phyloP scores from a whole-genome alignment of 2,329 filamentous ascomycete genomes.

The Mariannaea elegans region DNA sequence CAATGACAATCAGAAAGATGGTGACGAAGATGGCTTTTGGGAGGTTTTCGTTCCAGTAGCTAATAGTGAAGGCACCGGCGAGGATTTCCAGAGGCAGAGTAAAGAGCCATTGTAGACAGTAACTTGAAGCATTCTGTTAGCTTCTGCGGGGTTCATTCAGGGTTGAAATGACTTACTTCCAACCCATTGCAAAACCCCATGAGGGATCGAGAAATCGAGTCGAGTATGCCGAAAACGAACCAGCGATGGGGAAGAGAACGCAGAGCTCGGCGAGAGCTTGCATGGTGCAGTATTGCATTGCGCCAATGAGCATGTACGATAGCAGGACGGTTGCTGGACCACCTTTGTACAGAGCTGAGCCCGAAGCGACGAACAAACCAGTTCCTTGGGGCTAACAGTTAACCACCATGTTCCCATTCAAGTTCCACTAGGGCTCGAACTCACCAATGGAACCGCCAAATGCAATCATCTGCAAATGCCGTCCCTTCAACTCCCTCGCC shows the following conservation, averaged over 20 bases:
- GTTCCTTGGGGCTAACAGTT: slow-evolving; percentile 61
- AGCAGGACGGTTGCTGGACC: slow-evolving; percentile 82
- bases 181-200: slow-evolving; percentile 95
- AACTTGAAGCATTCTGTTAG: slow-evolving; percentile 56
- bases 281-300: slow-evolving; percentile 91
- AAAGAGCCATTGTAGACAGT: slow-evolving; percentile 87
- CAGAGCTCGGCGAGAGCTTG: slow-evolving; percentile 93
- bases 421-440: slow-evolving; percentile 9
- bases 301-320: slow-evolving; percentile 78
- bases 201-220: slow-evolving; percentile 92
- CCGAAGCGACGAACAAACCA: slow-evolving; percentile 87
- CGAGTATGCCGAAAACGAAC: slow-evolving; percentile 93
- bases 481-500: slow-evolving; percentile 78
- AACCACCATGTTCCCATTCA: too few relatives aligned
- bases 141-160: not conserved
- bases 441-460: slow-evolving; percentile 89
- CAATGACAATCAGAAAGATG: slow-evolving; percentile 79
- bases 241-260: slow-evolving; percentile 88
- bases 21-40: slow-evolving; percentile 81
- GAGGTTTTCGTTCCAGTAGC: slow-evolving; percentile 76
- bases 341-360: slow-evolving; percentile 74
- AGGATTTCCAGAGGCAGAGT: slow-evolving; percentile 87
- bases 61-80: slow-evolving; percentile 83
- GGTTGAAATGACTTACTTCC: slow-evolving; percentile 70
- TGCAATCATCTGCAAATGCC: slow-evolving; percentile 97